Evolutionary conservation across 192 early-diverging fungal species (phyloP), one percentile per base, ranked within the genome.

Genomic region (Coemansia sp.): DNA sequence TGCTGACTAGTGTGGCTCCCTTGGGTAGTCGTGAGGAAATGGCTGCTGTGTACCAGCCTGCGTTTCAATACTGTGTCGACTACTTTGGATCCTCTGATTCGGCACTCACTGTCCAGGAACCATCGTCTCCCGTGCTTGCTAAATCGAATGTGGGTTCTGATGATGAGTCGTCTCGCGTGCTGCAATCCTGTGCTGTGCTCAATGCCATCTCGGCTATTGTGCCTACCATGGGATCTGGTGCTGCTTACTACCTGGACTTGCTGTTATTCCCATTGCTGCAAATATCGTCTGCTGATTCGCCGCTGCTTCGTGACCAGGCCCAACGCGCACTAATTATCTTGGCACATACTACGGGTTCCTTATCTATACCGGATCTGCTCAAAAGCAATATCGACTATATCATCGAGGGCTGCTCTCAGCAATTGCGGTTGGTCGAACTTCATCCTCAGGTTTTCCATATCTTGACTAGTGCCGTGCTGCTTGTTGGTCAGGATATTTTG

Each of bases 211-310:
- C 78, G 2, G 43, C 52, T 0, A 37, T 67, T 2, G 61, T 73
- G 43, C 74, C 78, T 2, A 12, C 27, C 4, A 55, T 73, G 0
- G 78, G 78, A 0, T 34, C 68, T 4, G 59, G 64, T 3, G 65
- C 65, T 2, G 70, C 70, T 3, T 81, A 81, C 30, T 69, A 62
- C 38, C 39, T 81, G 63, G 78, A 81, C 56, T 50, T 64, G 13
- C 67, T 81, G 37, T 53, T 81, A 13, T 81, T 81, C 24, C 78
- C 78, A 0, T 20, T 81, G 47, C 70, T 81, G 45, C 73, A 75
- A 45, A 63, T 62, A 35, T 45, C 74, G 1, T 27, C 65, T 20
- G 8, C 65, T 1, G 44, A 35, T 9, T 2, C 67, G 1, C 70
- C 73, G 20, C 39, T 72, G 43, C 59, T 75, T 44, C 69, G 66